phyloP scores from a whole-genome alignment of 73 alveolate species.

The Paramecium sexaurelia region DNA sequence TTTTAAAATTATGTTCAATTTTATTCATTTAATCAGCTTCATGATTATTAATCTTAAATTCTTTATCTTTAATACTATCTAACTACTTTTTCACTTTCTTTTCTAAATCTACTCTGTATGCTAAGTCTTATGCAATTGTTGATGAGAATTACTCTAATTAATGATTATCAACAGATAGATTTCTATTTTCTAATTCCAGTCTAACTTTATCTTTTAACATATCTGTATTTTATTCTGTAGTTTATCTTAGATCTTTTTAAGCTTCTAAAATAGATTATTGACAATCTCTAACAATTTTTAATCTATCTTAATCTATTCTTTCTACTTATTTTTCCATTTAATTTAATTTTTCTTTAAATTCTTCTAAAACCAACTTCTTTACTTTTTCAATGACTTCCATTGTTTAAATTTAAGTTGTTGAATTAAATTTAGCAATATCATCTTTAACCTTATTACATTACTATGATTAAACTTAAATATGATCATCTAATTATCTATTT shows the following conservation, averaged over 20 bases:
- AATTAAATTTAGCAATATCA: constrained; percentile 17
- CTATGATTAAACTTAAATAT: neutral
- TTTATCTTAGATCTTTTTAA: neutral
- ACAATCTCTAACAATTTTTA: neutral
- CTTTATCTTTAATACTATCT: neutral
- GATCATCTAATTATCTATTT: constrained; percentile 53
- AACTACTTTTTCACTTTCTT: neutral
- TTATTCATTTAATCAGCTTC: neutral
- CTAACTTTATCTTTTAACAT: constrained; percentile 13
- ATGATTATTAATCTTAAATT: constrained; percentile 22
- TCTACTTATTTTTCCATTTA: constrained; percentile 47
- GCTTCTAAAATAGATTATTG: neutral
- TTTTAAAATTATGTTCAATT: neutral
- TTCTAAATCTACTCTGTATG: constrained; percentile 12
- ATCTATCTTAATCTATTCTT: constrained; percentile 42
- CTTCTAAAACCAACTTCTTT: neutral
- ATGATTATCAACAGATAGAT: neutral
- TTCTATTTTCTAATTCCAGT: constrained; percentile 1
- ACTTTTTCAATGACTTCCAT: constrained; percentile 53
- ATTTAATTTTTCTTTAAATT: constrained; percentile 5
- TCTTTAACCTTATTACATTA: neutral
- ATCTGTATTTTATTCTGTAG: neutral
- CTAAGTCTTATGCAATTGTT: neutral
- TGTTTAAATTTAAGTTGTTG: neutral
- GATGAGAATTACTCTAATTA: neutral